A percentile compares a stretch with the other conserved stretches of the same genome.
phyloP scores from a whole-genome alignment of 2,329 filamentous ascomycete genomes.

The Calonectria montana region DNA sequence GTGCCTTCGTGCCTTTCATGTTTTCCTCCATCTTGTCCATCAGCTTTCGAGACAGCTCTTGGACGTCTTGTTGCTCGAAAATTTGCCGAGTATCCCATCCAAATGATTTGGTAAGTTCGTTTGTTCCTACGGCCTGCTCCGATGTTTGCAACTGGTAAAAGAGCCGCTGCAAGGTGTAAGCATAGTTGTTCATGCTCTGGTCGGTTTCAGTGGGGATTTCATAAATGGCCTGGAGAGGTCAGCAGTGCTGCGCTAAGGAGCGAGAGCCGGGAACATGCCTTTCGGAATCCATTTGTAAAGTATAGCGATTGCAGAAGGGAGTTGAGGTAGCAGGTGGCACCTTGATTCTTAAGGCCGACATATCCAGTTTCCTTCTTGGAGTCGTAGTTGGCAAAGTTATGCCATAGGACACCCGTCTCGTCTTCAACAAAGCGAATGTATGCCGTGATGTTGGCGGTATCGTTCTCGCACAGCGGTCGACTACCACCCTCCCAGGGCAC shows the following conservation, averaged over 20 bases:
- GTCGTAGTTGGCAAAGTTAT: slow-evolving; percentile 94
- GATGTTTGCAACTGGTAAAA: slow-evolving; percentile 97
- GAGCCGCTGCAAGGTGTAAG: slow-evolving; percentile 90
- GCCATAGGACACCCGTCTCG: slow-evolving; percentile 89
- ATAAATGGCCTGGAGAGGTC: slow-evolving; percentile 80
- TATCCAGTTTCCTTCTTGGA: slow-evolving; percentile 99
- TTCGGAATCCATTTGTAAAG: slow-evolving; percentile 93
- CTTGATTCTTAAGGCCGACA: slow-evolving; percentile 96
- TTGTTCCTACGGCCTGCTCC: slow-evolving; percentile 84
- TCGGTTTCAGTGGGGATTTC: slow-evolving; percentile 94
- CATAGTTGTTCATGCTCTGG: slow-evolving; percentile 84
- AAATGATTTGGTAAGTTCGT: slow-evolving; percentile 94
- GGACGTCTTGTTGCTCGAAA: slow-evolving; percentile 98
- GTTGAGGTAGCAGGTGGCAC: slow-evolving; percentile 90
- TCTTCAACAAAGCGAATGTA: slow-evolving; percentile 87
- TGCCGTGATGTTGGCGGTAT: slow-evolving; percentile 82
- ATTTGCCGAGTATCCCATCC: slow-evolving; percentile 98
- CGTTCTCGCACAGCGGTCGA: slow-evolving; percentile 81
- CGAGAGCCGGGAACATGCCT: slow-evolving; percentile 62
- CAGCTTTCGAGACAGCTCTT: slow-evolving; percentile 93
- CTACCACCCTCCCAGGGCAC: slow-evolving; percentile 76
- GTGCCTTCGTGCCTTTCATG: slow-evolving; percentile 96
- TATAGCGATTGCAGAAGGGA: slow-evolving; percentile 86
- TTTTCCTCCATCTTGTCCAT: slow-evolving; percentile 98
- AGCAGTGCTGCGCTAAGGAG: slow-evolving; percentile 19